Conservation (phyloP, 257 asterid genomes). For the Nicotiana otophora region DNA sequence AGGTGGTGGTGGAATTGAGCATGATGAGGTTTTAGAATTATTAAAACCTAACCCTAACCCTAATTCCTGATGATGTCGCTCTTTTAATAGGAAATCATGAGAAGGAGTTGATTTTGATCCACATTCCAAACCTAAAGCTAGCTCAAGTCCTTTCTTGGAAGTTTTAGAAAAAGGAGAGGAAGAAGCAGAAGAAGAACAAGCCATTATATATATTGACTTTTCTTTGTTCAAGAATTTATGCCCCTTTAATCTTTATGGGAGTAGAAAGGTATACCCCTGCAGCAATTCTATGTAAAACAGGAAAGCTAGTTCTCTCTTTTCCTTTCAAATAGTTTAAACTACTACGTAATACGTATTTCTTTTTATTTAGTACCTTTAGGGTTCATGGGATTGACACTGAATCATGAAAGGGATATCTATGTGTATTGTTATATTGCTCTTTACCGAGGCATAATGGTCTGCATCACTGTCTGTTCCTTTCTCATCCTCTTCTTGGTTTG, state of each 20-base stretch:
- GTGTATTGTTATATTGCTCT: neutral
- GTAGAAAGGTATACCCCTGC: neutral
- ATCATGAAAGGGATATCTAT: neutral
- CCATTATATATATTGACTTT: neutral
- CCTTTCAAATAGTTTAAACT: neutral
- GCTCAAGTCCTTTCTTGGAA: neutral
- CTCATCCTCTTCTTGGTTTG: neutral
- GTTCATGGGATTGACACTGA: neutral
- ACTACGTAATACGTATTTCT: neutral
- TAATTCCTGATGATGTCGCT: neutral
- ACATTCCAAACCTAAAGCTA: neutral
- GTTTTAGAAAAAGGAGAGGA: neutral
- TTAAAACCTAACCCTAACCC: constrained; percentile 1
- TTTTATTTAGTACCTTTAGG: neutral
- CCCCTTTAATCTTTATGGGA: neutral
- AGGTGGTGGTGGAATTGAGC: neutral
- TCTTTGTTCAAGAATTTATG: neutral
- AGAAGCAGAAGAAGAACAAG: neutral
- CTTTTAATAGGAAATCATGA: neutral
- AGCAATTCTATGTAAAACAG: neutral
- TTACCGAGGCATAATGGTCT: constrained; percentile 6
- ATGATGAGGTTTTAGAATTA: neutral
- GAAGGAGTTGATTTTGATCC: neutral
- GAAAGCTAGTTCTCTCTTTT: too few species aligned
- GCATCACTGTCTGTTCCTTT: neutral